These are phyloP conservation scores for Ploettnerulaceae sp. DNA, from an alignment of 2,329 filamentous ascomycete genomes.

Conservation along the genomic window DNA sequence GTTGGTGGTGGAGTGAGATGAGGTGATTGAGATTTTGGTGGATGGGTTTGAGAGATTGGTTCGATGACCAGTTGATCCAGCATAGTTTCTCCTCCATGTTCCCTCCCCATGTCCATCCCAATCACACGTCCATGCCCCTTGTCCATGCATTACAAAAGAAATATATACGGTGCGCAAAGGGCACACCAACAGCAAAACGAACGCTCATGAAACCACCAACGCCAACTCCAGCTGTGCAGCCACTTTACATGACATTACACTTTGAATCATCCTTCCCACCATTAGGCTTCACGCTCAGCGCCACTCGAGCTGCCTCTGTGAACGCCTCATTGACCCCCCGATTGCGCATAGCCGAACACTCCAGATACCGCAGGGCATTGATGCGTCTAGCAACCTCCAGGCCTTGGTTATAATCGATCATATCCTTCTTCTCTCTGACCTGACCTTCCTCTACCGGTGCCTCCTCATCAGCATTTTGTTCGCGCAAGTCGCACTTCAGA, in stretches of 20 bases:
- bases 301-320: conserved; percentile 93
- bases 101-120: too few relatives aligned
- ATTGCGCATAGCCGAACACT: conserved; percentile 98
- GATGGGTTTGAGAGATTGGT: not conserved
- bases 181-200: conserved; percentile 3
- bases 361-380: conserved; percentile 87
- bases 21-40: not conserved
- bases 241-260: conserved; percentile 53
- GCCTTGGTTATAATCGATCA: conserved; percentile 88
- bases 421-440: conserved; percentile 57
- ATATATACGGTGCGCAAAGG: conserved; percentile 15
- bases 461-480: conserved; percentile 63
- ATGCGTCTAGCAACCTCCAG: conserved; percentile 88
- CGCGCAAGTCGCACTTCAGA: conserved; percentile 92
- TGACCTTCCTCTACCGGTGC: conserved; percentile 40
- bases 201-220: conserved; percentile 17
- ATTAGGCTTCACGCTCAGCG: conserved; percentile 66
- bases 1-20: not conserved
- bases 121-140: not conserved
- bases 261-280: conserved; percentile 52
- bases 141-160: conserved; percentile 5
- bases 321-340: conserved; percentile 98
- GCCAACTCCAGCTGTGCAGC: conserved; percentile 11
- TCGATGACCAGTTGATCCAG: not conserved
- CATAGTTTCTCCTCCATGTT: too few relatives aligned